Evolutionary conservation across 148 eudicot genomes (phyloP).

Genomic region (Linanthus parryae): DNA sequence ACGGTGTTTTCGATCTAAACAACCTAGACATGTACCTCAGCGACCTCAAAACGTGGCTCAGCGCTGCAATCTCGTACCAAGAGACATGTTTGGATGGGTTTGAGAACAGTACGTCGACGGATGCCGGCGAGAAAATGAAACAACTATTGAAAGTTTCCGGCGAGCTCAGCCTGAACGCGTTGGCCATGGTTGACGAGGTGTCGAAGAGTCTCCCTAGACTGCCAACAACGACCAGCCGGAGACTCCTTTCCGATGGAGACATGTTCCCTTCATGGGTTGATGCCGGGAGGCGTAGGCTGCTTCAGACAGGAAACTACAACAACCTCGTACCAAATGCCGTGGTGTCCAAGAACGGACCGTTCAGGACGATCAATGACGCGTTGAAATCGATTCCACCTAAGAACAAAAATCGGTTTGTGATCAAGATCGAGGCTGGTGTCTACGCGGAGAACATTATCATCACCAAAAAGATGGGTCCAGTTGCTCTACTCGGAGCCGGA

Average conservation of each 20-base stretch:
- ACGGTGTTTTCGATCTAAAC: constrained; percentile 1
- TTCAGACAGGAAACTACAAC: not conserved
- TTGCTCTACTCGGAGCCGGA: constrained; percentile 49
- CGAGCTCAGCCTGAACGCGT: constrained; percentile 12
- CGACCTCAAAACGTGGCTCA: constrained; percentile 45
- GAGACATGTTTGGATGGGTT: constrained; percentile 50
- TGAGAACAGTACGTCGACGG: constrained; percentile 27
- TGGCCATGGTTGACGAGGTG: constrained; percentile 14
- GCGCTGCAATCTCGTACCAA: constrained; percentile 40
- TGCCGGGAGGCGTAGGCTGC: constrained; percentile 12
- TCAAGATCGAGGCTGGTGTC: constrained; percentile 38
- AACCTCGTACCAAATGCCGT: constrained; percentile 33
- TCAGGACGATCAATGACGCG: constrained; percentile 47
- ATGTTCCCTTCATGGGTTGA: constrained; percentile 24
- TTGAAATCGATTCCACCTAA: constrained; percentile 30
- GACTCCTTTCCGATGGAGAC: constrained; percentile 6
- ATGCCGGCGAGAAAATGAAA: constrained; percentile 29
- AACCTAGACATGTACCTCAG: constrained; percentile 17
- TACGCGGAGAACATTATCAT: constrained; percentile 38
- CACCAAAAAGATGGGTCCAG: constrained; percentile 4
- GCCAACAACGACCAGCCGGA: too few relatives aligned
- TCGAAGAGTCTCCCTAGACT: not conserved
- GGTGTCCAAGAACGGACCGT: constrained; percentile 66
- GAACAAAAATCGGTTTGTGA: too few relatives aligned
- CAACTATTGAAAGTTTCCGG: constrained; percentile 5